Conservation (phyloP, 1,139 yeast species). For the Kodamaea suecica region DNA sequence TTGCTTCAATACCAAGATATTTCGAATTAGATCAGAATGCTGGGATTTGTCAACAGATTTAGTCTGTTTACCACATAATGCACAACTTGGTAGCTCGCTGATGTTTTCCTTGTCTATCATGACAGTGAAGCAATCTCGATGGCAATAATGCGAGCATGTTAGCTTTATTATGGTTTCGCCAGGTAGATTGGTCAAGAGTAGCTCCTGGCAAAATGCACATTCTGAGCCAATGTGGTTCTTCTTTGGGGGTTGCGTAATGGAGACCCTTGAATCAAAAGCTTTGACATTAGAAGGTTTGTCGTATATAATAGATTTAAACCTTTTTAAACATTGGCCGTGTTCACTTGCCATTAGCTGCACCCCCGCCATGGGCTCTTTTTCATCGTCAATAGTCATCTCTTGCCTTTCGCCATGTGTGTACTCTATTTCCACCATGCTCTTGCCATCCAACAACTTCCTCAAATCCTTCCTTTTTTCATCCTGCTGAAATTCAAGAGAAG, state of each 20-base stretch:
- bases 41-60: slow-evolving; percentile 10
- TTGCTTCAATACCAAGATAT: slow-evolving; percentile 10
- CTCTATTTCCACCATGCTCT: too few species aligned
- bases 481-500: too few species aligned
- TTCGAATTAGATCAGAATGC: slow-evolving; percentile 9
- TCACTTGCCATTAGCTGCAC: too few species aligned
- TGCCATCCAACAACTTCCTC: too few species aligned
- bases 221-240: not conserved
- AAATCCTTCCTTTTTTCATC: too few species aligned
- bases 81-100: slow-evolving; percentile 11
- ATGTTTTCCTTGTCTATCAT: slow-evolving; percentile 14
- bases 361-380: not conserved
- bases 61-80: slow-evolving; percentile 13
- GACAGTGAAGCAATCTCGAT: slow-evolving; percentile 26
- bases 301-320: too few species aligned
- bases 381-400: too few species aligned
- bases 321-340: too few species aligned
- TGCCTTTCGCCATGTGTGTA: too few species aligned
- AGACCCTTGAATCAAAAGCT: not conserved
- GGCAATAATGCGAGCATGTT: slow-evolving; percentile 29
- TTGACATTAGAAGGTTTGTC: too few species aligned
- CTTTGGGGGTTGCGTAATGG: not conserved
- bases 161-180: slow-evolving; percentile 27
- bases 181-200: slow-evolving; percentile 13
- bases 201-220: slow-evolving; percentile 33